Percentiles rank a stretch among this genome's conserved stretches.
These are phyloP conservation scores for Pythium insidiosum DNA, from an alignment of 352 stramenopile species.

Conservation along the genomic window DNA sequence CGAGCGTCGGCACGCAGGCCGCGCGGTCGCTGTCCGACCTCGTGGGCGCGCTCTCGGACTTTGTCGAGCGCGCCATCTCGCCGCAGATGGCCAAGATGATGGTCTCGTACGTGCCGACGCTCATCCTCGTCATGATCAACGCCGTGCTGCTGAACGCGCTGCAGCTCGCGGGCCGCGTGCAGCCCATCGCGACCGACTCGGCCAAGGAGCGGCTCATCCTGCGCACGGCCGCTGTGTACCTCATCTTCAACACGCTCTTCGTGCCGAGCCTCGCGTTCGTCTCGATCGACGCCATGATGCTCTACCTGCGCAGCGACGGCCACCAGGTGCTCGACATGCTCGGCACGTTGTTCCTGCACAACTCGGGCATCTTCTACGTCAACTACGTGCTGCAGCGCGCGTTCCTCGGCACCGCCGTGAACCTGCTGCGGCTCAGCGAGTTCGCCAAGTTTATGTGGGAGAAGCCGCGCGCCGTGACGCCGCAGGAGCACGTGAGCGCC, in stretches of 20 bases:
- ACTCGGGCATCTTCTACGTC: constrained; percentile 86
- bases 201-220: no score
- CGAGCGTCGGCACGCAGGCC: constrained; percentile 34
- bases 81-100: constrained; percentile 77
- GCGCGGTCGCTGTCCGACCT: constrained; percentile 63
- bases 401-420: constrained; percentile 73
- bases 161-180: constrained; percentile 17
- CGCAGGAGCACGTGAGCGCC: constrained; percentile 52
- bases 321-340: constrained; percentile 78
- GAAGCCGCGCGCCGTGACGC: constrained; percentile 69
- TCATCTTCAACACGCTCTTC: constrained; percentile 81
- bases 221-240: no score
- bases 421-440: constrained; percentile 68
- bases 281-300: constrained; percentile 75
- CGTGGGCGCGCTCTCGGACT: constrained; percentile 44
- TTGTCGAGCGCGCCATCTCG: constrained; percentile 53
- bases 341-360: constrained; percentile 79
- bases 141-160: constrained; percentile 51
- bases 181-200: constrained; percentile 25
- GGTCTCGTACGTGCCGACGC: constrained; percentile 35
- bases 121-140: constrained; percentile 35
- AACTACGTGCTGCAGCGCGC: constrained; percentile 82
- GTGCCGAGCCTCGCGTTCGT: constrained; percentile 81
- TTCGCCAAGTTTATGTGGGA: constrained; percentile 76
- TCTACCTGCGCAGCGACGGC: constrained; percentile 68